These are phyloP conservation scores for Colletotrichum coccodes DNA, from an alignment of 2,329 filamentous ascomycete genomes.

Conservation along the genomic window DNA sequence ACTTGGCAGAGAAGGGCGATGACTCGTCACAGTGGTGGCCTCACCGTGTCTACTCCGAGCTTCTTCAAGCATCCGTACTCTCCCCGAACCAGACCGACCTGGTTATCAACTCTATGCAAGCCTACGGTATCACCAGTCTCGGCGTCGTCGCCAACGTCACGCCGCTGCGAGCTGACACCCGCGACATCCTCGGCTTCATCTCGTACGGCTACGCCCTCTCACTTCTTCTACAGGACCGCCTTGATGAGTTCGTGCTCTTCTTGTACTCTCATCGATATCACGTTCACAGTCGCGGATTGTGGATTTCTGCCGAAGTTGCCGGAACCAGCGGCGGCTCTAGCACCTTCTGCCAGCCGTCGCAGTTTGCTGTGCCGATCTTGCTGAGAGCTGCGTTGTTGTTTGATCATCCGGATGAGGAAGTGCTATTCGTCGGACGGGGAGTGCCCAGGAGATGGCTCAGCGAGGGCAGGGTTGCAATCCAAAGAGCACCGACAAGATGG, in stretches of 20 bases:
- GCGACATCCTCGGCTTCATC: conserved; percentile 14
- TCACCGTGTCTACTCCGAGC: conserved; percentile 2
- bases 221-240: background rate
- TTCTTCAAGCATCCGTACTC: conserved; percentile 5
- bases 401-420: conserved; percentile 9
- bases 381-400: conserved; percentile 1
- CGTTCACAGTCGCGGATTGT: background rate
- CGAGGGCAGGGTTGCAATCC: background rate
- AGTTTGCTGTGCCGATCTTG: background rate
- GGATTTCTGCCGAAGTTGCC: background rate
- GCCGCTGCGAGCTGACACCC: conserved; percentile 1
- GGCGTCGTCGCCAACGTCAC: conserved; percentile 10
- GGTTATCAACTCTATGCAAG: conserved; percentile 2
- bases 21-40: conserved; percentile 8
- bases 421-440: background rate
- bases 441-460: conserved; percentile 4
- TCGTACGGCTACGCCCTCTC: conserved; percentile 4
- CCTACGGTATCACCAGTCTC: conserved; percentile 1
- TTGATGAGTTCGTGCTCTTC: conserved; percentile 13
- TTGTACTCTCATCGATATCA: conserved; percentile 1
- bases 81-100: conserved; percentile 5
- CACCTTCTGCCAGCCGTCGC: conserved; percentile 15
- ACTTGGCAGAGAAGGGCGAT: background rate
- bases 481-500: conserved; percentile 1
- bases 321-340: conserved; percentile 16